phyloP scores from a whole-genome alignment of 176 grass and related monocot species.

The Hsuehochloa calcarea region DNA sequence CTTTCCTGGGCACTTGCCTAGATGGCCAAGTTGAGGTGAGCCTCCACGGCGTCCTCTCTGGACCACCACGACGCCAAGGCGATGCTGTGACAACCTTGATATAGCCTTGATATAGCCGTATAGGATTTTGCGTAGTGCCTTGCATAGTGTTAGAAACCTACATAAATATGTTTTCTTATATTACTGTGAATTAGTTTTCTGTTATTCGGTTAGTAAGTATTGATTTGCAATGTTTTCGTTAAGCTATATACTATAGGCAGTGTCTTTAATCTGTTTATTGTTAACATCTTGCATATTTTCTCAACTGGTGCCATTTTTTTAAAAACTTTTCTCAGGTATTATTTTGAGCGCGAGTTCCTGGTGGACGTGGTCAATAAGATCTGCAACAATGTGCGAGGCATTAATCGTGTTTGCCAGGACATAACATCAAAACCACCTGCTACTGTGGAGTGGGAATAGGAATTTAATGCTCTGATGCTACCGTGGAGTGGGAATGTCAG shows the following conservation, averaged over 20 bases:
- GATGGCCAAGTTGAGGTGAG: no score
- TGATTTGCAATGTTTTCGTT: not conserved
- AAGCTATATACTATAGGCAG: not conserved
- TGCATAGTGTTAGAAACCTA: no score
- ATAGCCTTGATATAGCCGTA: no score
- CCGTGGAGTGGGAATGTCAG: slow-evolving; percentile 34
- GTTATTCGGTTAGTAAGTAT: not conserved
- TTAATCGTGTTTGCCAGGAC: slow-evolving; percentile 77
- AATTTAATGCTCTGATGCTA: not conserved
- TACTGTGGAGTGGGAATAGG: slow-evolving; percentile 64
- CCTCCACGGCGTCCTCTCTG: no score
- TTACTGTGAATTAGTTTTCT: not conserved
- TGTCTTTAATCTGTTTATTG: not conserved
- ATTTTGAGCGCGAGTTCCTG: slow-evolving; percentile 74
- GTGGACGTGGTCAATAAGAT: slow-evolving; percentile 75
- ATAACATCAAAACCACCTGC: slow-evolving; percentile 87
- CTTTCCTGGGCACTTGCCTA: no score
- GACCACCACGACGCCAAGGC: no score
- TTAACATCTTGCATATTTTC: not conserved
- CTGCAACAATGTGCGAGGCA: slow-evolving; percentile 71
- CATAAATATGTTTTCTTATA: no score
- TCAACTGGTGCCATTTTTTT: not conserved
- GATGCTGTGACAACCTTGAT: no score
- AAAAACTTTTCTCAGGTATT: slow-evolving; percentile 50
- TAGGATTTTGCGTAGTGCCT: no score